These are phyloP conservation scores for Candida sphagnicola DNA, from an alignment of 805 yeast species.

Conservation along the genomic window DNA sequence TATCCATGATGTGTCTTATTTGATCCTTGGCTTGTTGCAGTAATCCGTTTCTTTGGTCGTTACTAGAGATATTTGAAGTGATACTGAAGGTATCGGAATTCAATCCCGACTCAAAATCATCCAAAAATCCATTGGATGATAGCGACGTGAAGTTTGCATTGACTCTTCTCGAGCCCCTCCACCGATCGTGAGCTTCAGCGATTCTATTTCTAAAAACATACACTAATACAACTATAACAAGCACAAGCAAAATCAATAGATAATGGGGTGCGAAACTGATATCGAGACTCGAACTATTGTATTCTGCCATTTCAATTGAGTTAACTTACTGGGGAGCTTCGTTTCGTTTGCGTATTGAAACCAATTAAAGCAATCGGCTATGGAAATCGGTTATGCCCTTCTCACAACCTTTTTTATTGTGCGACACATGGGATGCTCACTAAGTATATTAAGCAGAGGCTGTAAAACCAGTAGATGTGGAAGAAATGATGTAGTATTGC, in stretches of 20 bases:
- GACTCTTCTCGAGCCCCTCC: conserved; percentile 20
- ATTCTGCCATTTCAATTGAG: conserved; percentile 2
- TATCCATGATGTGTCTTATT: conserved; percentile 53
- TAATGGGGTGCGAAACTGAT: conserved; percentile 12
- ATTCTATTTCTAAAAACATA: conserved; percentile 32
- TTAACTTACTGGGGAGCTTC: too few relatives aligned
- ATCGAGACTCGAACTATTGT: conserved; percentile 1
- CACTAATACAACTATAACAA: conserved; percentile 14
- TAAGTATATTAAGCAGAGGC: too few relatives aligned
- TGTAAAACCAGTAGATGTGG: too few relatives aligned
- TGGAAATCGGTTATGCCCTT: too few relatives aligned
- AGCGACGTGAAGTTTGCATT: conserved; percentile 17
- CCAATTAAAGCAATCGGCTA: too few relatives aligned
- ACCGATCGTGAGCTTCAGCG: conserved; percentile 24
- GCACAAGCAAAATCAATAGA: conserved; percentile 11
- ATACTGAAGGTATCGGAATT: conserved; percentile 58
- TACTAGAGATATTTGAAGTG: conserved; percentile 30
- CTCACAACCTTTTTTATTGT: too few relatives aligned
- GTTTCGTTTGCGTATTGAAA: too few relatives aligned
- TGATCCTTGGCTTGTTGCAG: conserved; percentile 49
- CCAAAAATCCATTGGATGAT: conserved; percentile 8
- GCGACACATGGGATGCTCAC: too few relatives aligned
- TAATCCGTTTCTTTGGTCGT: conserved; percentile 61
- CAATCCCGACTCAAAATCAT: conserved; percentile 45
- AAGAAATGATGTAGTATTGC: too few relatives aligned